Percentiles rank a stretch among this genome's conserved stretches.
Evolutionary conservation across 257 asterid genomes (phyloP).

Genomic region (Pogostemon cablin): DNA sequence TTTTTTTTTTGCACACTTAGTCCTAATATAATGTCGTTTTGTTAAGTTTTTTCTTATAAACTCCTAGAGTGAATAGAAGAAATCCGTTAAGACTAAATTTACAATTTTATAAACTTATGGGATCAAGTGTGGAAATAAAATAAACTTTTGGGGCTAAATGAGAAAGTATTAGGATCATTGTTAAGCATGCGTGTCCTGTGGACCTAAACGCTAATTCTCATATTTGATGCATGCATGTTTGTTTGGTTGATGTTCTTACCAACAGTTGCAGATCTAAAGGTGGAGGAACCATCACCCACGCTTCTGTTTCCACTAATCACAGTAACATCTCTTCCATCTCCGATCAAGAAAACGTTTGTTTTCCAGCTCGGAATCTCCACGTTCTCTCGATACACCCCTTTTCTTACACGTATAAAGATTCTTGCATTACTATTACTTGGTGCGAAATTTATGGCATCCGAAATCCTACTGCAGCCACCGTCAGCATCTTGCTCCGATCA

Average conservation of each 20-base stretch:
- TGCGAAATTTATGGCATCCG: slow-evolving; percentile 62
- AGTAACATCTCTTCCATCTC: slow-evolving; percentile 72
- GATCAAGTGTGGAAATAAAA: no score
- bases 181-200: no score
- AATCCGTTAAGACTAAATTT: no score
- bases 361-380: slow-evolving; percentile 78
- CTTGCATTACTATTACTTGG: slow-evolving; percentile 61
- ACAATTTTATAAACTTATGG: no score
- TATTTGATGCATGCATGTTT: no score
- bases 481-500: slow-evolving; percentile 39
- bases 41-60: no score
- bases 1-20: no score
- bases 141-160: no score
- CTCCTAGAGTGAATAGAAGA: no score
- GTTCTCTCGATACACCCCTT: slow-evolving; percentile 72
- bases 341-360: slow-evolving; percentile 66
- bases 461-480: slow-evolving; percentile 56
- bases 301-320: slow-evolving; percentile 59
- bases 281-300: slow-evolving; percentile 75
- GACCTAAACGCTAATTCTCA: no score
- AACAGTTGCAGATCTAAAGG: slow-evolving; percentile 80
- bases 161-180: no score
- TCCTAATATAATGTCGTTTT: no score
- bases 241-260: slow-evolving; percentile 42
- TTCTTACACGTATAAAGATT: slow-evolving; percentile 44